Evolutionary conservation across 169 alveolate genomes (phyloP).

Genomic region (Cryptosporidium xiaoi): DNA sequence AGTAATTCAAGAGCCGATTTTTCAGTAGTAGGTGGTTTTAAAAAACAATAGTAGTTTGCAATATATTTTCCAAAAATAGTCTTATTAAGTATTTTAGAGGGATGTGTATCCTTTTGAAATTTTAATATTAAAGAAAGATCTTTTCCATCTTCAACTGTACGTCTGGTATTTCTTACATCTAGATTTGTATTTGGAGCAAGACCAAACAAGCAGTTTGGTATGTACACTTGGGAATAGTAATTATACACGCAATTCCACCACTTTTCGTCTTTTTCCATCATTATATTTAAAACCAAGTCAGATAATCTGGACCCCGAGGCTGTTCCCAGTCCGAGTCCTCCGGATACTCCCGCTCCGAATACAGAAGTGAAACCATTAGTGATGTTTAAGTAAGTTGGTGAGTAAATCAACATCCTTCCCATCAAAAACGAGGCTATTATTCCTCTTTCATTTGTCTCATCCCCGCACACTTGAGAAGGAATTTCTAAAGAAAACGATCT

Average conservation of each 20-base stretch:
- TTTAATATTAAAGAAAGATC: slow-evolving; percentile 7
- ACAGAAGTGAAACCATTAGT: no score
- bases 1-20: slow-evolving; percentile 8
- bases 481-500: slow-evolving; percentile 63
- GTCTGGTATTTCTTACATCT: background rate
- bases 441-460: slow-evolving; percentile 21
- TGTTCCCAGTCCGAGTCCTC: background rate
- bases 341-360: no score
- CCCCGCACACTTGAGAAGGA: slow-evolving; percentile 20
- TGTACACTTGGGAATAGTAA: slow-evolving; percentile 49
- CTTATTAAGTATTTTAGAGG: slow-evolving; percentile 20
- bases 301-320: background rate
- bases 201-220: slow-evolving; percentile 31
- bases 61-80: slow-evolving; percentile 48
- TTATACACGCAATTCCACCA: slow-evolving; percentile 56
- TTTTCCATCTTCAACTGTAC: background rate
- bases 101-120: slow-evolving; percentile 28
- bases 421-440: slow-evolving; percentile 27
- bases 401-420: slow-evolving; percentile 25
- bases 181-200: slow-evolving; percentile 1
- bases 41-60: slow-evolving; percentile 7
- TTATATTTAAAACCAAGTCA: slow-evolving; percentile 8
- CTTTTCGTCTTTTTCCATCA: slow-evolving; percentile 59
- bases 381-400: slow-evolving; percentile 9
- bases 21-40: slow-evolving; percentile 49